Evolutionary conservation across 495 filamentous ascomycete genomes (phyloP).

Genomic region (Aspergillus avenaceus): DNA sequence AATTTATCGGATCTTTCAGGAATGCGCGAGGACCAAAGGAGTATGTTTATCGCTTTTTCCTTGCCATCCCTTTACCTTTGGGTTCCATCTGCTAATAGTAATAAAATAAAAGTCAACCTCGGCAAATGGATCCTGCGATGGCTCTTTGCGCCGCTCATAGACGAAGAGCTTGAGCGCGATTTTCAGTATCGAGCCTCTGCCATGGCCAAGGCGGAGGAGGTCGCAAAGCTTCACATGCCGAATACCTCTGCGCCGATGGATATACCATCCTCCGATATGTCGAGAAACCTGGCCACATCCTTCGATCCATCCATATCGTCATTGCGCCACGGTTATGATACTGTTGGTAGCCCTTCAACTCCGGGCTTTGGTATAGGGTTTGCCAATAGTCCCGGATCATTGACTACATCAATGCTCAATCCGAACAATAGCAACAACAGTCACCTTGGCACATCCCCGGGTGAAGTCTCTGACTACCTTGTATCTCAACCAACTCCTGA

Average conservation of each 20-base stretch:
- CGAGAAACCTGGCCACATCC: slow-evolving; percentile 39
- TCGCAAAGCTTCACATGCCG: slow-evolving; percentile 44
- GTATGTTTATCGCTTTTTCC: slow-evolving; percentile 45
- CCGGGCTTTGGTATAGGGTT: slow-evolving; percentile 74
- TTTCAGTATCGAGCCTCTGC: slow-evolving; percentile 64
- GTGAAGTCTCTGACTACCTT: slow-evolving; percentile 18
- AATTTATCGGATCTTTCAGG: slow-evolving; percentile 66
- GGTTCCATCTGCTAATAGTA: slow-evolving; percentile 6
- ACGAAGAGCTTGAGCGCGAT: slow-evolving; percentile 83
- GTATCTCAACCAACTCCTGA: slow-evolving; percentile 35
- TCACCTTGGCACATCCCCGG: slow-evolving; percentile 34
- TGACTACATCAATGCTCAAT: slow-evolving; percentile 22
- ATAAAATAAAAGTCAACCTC: slow-evolving; percentile 70
- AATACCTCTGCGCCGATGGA: slow-evolving; percentile 64
- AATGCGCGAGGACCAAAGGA: slow-evolving; percentile 91
- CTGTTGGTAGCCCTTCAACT: slow-evolving; percentile 53
- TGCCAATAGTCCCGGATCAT: slow-evolving; percentile 58
- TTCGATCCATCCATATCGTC: slow-evolving; percentile 51
- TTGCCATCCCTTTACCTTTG: not conserved
- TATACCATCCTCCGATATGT: slow-evolving; percentile 50
- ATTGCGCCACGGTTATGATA: slow-evolving; percentile 60
- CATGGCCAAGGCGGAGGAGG: slow-evolving; percentile 56
- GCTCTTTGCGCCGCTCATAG: slow-evolving; percentile 83
- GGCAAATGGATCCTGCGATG: slow-evolving; percentile 96
- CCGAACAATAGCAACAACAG: slow-evolving; percentile 14